phyloP scores from a whole-genome alignment of 306 rosid species.

The Arachis hypogaea region DNA sequence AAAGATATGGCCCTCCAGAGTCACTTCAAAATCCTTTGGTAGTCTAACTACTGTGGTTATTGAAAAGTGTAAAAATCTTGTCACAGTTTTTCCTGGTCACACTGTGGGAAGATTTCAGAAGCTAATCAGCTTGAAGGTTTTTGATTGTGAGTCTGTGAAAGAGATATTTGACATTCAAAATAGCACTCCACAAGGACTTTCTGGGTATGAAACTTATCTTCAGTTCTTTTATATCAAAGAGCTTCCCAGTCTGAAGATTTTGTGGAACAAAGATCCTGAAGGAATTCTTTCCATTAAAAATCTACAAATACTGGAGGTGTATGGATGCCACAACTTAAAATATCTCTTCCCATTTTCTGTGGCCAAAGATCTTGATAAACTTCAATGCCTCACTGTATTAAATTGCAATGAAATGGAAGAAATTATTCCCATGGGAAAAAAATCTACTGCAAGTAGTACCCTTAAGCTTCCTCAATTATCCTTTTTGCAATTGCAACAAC shows the following conservation, averaged over 20 bases:
- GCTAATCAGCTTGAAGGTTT: conserved; percentile 8
- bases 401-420: background rate
- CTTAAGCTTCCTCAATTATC: conserved; percentile 6
- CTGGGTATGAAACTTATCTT: background rate
- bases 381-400: rapidly evolving
- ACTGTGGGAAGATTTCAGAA: background rate
- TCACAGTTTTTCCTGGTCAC: conserved; percentile 16
- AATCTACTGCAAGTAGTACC: background rate
- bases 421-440: conserved; percentile 15
- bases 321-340: background rate
- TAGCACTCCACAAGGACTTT: background rate
- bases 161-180: conserved; percentile 29
- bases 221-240: background rate
- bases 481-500: background rate
- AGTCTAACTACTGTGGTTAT: conserved; percentile 3
- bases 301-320: background rate
- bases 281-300: conserved; percentile 9
- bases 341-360: conserved; percentile 40
- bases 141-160: conserved; percentile 1
- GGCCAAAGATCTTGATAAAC: conserved; percentile 15
- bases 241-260: conserved; percentile 22
- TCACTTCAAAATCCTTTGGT: conserved; percentile 2
- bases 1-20: conserved; percentile 21
- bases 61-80: conserved; percentile 28
- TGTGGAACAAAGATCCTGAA: conserved; percentile 27